phyloP scores from a whole-genome alignment of 805 yeast genomes.

The Lachancea mirantina region DNA sequence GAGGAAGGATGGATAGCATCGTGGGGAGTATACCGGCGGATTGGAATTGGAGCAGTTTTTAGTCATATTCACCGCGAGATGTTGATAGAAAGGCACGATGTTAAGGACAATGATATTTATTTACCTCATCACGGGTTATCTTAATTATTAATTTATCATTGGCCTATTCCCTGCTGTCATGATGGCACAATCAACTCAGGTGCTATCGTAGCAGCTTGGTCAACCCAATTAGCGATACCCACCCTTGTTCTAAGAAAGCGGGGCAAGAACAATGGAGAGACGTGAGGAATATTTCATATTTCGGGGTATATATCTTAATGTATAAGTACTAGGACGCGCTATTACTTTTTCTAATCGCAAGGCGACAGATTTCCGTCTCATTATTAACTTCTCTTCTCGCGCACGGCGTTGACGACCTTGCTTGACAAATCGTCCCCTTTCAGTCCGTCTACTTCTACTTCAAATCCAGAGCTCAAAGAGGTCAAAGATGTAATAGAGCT shows the following conservation, averaged over 20 bases:
- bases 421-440: constrained; percentile 7
- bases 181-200: not conserved
- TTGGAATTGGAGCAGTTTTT: constrained; percentile 77
- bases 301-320: too few relatives aligned
- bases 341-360: too few relatives aligned
- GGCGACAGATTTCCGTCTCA: too few relatives aligned
- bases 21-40: constrained; percentile 58
- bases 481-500: constrained; percentile 22
- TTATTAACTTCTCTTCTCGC: constrained; percentile 17
- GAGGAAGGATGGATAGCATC: constrained; percentile 25
- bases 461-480: constrained; percentile 24
- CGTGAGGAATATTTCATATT: too few relatives aligned
- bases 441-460: constrained; percentile 10
- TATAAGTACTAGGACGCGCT: too few relatives aligned
- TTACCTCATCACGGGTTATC: not conserved
- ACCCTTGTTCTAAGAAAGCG: too few relatives aligned
- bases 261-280: too few relatives aligned
- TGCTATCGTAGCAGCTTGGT: not conserved
- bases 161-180: not conserved
- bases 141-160: not conserved
- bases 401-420: constrained; percentile 24
- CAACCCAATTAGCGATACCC: not conserved
- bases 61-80: constrained; percentile 9
- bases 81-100: constrained; percentile 1
- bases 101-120: constrained; percentile 1